Evolutionary conservation across 805 yeast species (phyloP), one percentile per base, ranked within the genome.

Genomic region (Cyberlindnera japonica): DNA sequence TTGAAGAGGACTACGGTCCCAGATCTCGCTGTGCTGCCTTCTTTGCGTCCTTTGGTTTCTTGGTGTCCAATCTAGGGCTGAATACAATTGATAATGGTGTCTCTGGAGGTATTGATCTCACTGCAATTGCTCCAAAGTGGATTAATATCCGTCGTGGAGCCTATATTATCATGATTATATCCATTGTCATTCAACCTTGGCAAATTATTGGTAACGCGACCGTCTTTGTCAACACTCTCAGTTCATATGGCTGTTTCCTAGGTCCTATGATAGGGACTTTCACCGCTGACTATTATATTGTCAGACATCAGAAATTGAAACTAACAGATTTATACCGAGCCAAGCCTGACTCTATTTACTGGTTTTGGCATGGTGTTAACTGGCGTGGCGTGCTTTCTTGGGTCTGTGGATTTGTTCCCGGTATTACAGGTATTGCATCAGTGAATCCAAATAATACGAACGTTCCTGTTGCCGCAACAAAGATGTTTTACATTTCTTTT

Each of bases 131-230:
- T 10, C 85, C 86, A 14, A 71, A 69, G 43, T 79, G 68, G 60
- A 64, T 80, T 55, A 79, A 74, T 62, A 77, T 78, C 38, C 69
- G 78, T 56, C 70, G 87, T 54, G 85, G 84, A 51, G 79, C 68
- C 3, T 55, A 83, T 55, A 62, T 87, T 38, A 81, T 89, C 61
- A 90, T 90, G 13, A 64, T 69, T 11, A 63, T 85, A 45, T 86
- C 86, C 1, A 69, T 80, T 45, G 75, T 79, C 40, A 81, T 84
- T 48, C 81, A 87, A 51, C 95, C 95, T 25, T 86, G 95, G 95
- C 57, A 55, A 37, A 54, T 56, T 20, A 11, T 54, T 27, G 54
- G 54, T 3, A 54, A 50, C 35, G 54, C 59, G 3, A n/a, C 42
- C n/a, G 58, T 56, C 14, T 56, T 56, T 29, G 10, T 51, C 5